A percentile compares a stretch with the other conserved stretches of the same genome.
Evolutionary conservation across 2,329 filamentous ascomycete species (phyloP).

Genomic region (Knoxdaviesia proteae): DNA sequence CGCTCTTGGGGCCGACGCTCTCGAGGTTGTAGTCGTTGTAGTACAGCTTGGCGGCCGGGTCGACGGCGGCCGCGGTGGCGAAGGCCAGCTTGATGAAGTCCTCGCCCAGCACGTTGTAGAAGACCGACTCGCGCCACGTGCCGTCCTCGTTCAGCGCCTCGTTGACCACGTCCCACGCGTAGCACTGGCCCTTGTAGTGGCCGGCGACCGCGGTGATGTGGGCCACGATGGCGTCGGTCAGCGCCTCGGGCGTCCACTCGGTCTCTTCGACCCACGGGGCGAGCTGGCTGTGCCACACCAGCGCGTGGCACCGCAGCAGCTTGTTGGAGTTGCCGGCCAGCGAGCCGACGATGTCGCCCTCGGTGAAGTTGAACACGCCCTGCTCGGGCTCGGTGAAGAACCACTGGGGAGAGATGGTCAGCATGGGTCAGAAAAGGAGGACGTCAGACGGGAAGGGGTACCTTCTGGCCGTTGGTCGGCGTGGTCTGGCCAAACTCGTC

Average conservation of each 20-base stretch:
- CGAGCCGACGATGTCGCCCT: constrained; percentile 27
- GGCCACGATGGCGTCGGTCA: constrained; percentile 27
- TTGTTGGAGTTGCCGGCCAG: constrained; percentile 20
- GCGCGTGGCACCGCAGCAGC: constrained; percentile 36
- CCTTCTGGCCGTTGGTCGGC: constrained; percentile 35
- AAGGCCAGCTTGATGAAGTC: constrained; percentile 38
- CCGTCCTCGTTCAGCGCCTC: constrained; percentile 39
- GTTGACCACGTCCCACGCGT: constrained; percentile 46
- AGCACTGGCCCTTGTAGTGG: constrained; percentile 38
- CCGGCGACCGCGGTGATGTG: constrained; percentile 38
- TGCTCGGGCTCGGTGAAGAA: constrained; percentile 36
- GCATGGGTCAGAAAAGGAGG: background rate
- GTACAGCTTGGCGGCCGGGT: constrained; percentile 34
- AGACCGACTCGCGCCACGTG: constrained; percentile 28
- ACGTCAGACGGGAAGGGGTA: constrained; percentile 1
- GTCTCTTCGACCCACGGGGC: constrained; percentile 9
- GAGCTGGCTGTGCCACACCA: constrained; percentile 27
- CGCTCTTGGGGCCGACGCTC: constrained; percentile 23
- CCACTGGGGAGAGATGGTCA: constrained; percentile 16
- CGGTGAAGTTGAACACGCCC: constrained; percentile 37
- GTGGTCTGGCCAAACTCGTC: constrained; percentile 41
- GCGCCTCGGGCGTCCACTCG: constrained; percentile 34
- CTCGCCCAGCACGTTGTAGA: constrained; percentile 31
- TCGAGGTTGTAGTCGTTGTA: constrained; percentile 42
- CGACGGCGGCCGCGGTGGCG: constrained; percentile 28